Percentiles rank a stretch among this genome's conserved stretches.
Evolutionary conservation across 2,329 filamentous ascomycete genomes (phyloP).

Genomic region (Colletotrichum orbiculare): DNA sequence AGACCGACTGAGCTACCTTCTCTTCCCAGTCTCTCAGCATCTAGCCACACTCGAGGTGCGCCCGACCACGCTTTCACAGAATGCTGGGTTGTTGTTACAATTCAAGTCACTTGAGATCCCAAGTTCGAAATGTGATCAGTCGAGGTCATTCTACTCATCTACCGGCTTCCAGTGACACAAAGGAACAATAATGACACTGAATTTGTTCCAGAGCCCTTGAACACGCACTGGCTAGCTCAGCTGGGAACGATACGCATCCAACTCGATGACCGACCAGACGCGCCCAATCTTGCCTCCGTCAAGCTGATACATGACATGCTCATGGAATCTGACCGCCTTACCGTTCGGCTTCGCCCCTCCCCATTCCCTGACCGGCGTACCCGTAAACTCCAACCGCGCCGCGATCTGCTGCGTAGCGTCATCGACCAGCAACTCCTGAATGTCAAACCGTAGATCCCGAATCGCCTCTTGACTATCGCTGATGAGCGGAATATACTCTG

Average conservation of each 20-base stretch:
- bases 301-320: conserved; percentile 49
- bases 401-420: conserved; percentile 44
- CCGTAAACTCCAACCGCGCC: conserved; percentile 45
- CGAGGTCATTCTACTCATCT: too few species aligned
- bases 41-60: too few species aligned
- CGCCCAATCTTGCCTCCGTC: conserved; percentile 44
- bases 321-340: conserved; percentile 42
- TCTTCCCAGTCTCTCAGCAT: too few species aligned
- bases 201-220: too few species aligned
- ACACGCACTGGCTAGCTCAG: background rate
- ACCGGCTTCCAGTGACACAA: too few species aligned
- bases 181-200: too few species aligned
- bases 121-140: too few species aligned
- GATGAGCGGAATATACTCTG: conserved; percentile 44
- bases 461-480: conserved; percentile 44
- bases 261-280: conserved; percentile 48
- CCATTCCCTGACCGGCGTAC: conserved; percentile 42
- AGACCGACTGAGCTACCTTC: too few species aligned
- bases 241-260: conserved; percentile 39
- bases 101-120: too few species aligned
- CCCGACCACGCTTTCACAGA: too few species aligned
- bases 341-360: conserved; percentile 45
- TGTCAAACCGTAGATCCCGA: conserved; percentile 40
- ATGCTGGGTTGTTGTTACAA: too few species aligned
- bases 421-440: conserved; percentile 45